phyloP scores from a whole-genome alignment of 768 basidiomycete species.

The Mycena alexandri region DNA sequence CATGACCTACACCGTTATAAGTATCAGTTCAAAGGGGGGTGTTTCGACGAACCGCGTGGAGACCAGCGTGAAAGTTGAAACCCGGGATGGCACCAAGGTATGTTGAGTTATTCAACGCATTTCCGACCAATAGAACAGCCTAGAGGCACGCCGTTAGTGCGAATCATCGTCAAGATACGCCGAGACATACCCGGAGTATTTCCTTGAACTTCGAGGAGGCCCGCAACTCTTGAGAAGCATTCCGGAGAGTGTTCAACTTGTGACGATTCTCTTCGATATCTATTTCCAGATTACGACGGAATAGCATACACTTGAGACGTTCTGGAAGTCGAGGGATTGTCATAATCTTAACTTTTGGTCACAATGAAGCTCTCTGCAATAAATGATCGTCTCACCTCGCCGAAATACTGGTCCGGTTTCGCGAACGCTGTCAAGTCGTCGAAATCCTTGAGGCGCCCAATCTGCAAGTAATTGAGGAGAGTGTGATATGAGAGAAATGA shows the following conservation, averaged over 20 bases:
- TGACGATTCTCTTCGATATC: slow-evolving; percentile 88
- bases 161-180: not conserved
- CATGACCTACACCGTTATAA: slow-evolving; percentile 66
- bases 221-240: slow-evolving; percentile 80
- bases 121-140: slow-evolving; percentile 84
- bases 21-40: slow-evolving; percentile 6
- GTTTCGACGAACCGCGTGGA: slow-evolving; percentile 78
- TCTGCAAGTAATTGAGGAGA: slow-evolving; percentile 51
- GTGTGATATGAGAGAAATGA: not conserved
- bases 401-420: slow-evolving; percentile 89
- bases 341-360: slow-evolving; percentile 67
- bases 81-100: slow-evolving; percentile 89
- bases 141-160: slow-evolving; percentile 42
- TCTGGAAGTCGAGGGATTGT: slow-evolving; percentile 79
- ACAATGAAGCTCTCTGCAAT: not conserved
- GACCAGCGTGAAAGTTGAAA: slow-evolving; percentile 80
- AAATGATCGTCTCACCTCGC: slow-evolving; percentile 61
- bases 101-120: slow-evolving; percentile 83
- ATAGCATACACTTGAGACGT: slow-evolving; percentile 86
- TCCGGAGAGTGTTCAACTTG: slow-evolving; percentile 81
- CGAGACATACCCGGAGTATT: slow-evolving; percentile 67
- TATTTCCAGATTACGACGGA: slow-evolving; percentile 82
- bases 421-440: slow-evolving; percentile 80
- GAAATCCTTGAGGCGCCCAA: slow-evolving; percentile 74
- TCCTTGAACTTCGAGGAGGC: slow-evolving; percentile 74